Percentiles rank a stretch among this genome's conserved stretches.
phyloP scores from a whole-genome alignment of 1,139 yeast species.

The Debaryomycetaceae sp. region DNA sequence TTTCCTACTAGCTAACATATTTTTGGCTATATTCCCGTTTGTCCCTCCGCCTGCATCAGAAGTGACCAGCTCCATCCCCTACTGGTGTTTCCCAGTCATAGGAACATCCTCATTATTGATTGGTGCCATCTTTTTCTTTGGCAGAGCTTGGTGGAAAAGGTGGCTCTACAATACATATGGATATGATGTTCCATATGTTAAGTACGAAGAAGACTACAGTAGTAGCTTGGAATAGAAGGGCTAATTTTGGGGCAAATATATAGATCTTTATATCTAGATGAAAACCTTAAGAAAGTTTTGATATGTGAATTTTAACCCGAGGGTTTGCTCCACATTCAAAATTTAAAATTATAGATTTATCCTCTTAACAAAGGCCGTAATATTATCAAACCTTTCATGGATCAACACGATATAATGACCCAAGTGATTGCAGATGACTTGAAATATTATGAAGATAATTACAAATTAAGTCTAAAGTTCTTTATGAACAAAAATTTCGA shows the following conservation, averaged over 20 bases:
- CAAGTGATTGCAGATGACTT: neutral
- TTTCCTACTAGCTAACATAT: slow-evolving; percentile 48
- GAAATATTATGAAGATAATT: slow-evolving; percentile 18
- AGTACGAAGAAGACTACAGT: slow-evolving; percentile 14
- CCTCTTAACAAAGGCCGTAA: too few species aligned
- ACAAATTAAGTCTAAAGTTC: slow-evolving; percentile 36
- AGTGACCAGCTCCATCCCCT: slow-evolving; percentile 35
- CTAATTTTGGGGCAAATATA: neutral
- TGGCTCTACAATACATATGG: slow-evolving; percentile 8
- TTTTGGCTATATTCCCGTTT: slow-evolving; percentile 56
- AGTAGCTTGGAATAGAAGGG: neutral
- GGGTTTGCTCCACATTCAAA: neutral
- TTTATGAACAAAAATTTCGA: slow-evolving; percentile 39
- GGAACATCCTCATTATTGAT: slow-evolving; percentile 44
- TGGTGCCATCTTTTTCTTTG: slow-evolving; percentile 41
- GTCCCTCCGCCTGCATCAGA: slow-evolving; percentile 44
- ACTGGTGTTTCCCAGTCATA: slow-evolving; percentile 56
- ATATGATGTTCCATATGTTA: slow-evolving; percentile 7
- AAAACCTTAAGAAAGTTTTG: neutral
- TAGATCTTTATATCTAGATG: too few species aligned
- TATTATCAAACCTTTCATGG: too few species aligned
- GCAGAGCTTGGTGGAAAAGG: slow-evolving; percentile 9
- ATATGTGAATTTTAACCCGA: neutral
- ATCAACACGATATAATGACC: neutral
- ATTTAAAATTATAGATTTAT: too few species aligned